These are phyloP conservation scores for Santalum album DNA, from an alignment of 164 flowering plant species.

Conservation along the genomic window DNA sequence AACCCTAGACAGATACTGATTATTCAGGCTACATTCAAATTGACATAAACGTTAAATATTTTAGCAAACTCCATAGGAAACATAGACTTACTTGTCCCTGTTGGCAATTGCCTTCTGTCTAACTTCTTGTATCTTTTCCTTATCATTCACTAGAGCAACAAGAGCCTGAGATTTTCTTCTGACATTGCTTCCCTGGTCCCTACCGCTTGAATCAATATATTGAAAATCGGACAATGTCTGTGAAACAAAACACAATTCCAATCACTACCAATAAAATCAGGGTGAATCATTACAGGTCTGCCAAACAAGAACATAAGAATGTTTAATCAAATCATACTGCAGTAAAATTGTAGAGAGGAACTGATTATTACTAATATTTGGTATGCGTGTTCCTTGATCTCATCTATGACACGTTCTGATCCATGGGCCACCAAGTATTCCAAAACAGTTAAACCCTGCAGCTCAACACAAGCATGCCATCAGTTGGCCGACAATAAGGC, in stretches of 20 bases:
- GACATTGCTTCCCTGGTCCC: constrained; percentile 93
- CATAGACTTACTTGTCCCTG: constrained; percentile 86
- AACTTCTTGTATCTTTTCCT: constrained; percentile 79
- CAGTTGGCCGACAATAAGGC: constrained; percentile 1
- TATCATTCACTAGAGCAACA: constrained; percentile 81
- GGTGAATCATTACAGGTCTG: neutral
- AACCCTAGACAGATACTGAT: no score
- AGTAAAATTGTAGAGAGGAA: constrained; percentile 5
- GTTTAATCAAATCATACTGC: neutral
- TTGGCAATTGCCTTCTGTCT: constrained; percentile 83
- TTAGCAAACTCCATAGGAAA: neutral
- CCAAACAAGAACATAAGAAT: neutral
- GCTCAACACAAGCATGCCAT: constrained; percentile 7
- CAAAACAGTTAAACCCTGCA: constrained; percentile 83
- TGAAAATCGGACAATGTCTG: constrained; percentile 92
- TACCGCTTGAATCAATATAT: constrained; percentile 91
- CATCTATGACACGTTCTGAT: constrained; percentile 94
- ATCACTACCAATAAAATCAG: neutral
- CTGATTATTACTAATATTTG: constrained; percentile 69
- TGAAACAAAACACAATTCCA: constrained; percentile 6
- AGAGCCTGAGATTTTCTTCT: constrained; percentile 94
- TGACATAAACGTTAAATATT: neutral
- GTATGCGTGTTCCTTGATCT: constrained; percentile 84
- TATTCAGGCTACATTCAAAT: neutral
- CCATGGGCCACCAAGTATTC: constrained; percentile 96